These are phyloP conservation scores for Pythium monospermum DNA, from an alignment of 352 stramenopile genomes.

Conservation along the genomic window DNA sequence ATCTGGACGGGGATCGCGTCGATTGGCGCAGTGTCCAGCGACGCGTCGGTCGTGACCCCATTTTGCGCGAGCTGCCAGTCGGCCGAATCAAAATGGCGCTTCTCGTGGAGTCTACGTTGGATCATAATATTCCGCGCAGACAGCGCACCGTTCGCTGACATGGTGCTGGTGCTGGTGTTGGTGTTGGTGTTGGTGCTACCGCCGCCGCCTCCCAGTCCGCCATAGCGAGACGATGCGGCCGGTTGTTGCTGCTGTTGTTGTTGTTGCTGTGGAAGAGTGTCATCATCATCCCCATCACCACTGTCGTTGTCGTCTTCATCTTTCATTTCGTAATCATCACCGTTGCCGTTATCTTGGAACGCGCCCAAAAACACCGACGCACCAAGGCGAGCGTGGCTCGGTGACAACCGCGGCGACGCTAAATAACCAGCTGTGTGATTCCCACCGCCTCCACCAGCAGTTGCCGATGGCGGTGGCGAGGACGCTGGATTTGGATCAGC, in stretches of 20 bases:
- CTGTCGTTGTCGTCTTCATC: background rate
- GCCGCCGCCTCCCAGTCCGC: conserved; percentile 1
- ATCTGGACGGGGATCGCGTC: background rate
- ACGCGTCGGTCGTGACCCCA: conserved; percentile 5
- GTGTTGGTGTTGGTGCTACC: background rate
- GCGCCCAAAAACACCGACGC: conserved; percentile 15
- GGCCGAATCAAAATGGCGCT: conserved; percentile 68
- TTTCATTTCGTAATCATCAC: background rate
- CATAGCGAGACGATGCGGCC: conserved; percentile 11
- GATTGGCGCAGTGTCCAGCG: conserved; percentile 16
- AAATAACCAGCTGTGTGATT: background rate
- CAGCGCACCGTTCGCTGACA: conserved; percentile 25
- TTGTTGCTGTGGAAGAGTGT: background rate
- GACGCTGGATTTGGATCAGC: background rate
- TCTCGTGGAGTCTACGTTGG: conserved; percentile 65
- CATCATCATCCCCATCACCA: background rate
- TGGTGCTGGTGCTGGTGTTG: too few species aligned
- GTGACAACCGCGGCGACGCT: conserved; percentile 13
- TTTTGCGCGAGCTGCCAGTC: conserved; percentile 63
- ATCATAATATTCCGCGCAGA: conserved; percentile 65
- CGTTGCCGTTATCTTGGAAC: background rate
- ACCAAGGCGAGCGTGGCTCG: conserved; percentile 7
- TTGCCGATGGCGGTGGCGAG: background rate
- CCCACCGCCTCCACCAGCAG: background rate
- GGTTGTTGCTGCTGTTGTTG: background rate